phyloP scores from a whole-genome alignment of 108 stramenopile species.

The Pseudonitzschia pungens region DNA sequence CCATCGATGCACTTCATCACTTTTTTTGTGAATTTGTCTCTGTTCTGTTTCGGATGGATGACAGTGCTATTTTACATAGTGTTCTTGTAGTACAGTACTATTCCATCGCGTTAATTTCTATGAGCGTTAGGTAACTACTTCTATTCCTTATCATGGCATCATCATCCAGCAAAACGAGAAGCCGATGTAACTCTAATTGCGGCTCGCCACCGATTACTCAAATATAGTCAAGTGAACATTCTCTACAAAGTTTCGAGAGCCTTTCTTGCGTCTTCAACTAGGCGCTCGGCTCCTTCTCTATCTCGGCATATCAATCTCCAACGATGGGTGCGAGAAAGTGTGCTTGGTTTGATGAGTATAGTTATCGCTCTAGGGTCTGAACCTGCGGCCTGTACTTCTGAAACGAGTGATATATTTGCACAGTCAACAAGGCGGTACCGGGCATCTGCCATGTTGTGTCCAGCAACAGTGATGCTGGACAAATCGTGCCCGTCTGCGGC shows the following conservation, averaged over 20 bases:
- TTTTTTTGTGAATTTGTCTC: no score
- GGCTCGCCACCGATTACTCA: no score
- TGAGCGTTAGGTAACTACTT: no score
- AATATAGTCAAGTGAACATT: no score
- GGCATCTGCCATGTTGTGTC: constrained; percentile 37
- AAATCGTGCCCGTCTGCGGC: constrained; percentile 45
- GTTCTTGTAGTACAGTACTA: no score
- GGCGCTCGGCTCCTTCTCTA: constrained; percentile 73
- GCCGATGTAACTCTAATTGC: no score
- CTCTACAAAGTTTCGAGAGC: constrained; percentile 18
- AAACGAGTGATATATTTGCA: constrained; percentile 53
- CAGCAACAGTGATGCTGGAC: background rate
- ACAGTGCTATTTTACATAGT: no score
- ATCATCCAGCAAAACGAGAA: no score
- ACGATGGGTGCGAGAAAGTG: constrained; percentile 60
- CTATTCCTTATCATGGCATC: no score
- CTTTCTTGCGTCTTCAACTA: constrained; percentile 81
- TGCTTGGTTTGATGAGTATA: constrained; percentile 62
- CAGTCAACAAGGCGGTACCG: constrained; percentile 57
- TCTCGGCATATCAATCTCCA: constrained; percentile 83
- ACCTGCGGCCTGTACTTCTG: constrained; percentile 74
- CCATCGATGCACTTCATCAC: no score
- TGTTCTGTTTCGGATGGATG: no score
- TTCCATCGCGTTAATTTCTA: no score
- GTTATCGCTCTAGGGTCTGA: constrained; percentile 79